Evolutionary conservation across 2,329 filamentous ascomycete genomes (phyloP), one percentile per base, ranked within the genome.

Genomic region (Epicoccum nigrum): DNA sequence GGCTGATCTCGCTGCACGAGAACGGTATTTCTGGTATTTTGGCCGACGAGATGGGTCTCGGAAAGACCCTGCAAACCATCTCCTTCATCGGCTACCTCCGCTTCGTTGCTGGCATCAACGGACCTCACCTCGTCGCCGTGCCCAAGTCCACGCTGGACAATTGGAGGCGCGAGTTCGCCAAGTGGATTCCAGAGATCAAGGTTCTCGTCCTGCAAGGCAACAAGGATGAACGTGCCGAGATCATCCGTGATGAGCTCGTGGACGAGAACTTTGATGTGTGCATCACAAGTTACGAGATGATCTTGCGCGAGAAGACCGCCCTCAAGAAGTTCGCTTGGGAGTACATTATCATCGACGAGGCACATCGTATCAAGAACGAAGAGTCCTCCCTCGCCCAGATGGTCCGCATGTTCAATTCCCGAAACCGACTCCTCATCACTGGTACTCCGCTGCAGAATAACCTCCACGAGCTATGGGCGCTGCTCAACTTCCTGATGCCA

Each of bases 281-380:
- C 77, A 90, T 99, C 71, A 99, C 94, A 12, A 97, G 92, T 73
- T 99, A 99, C 77, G 94, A 99, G 74, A 97, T 99, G 93, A 92
- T 99, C 53, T 81, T 99, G 11, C 86, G 94, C 51, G 94, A 99
- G 71, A 97, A 99, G 78, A 81, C 89, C 1, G 91, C 96, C 63
- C 76, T 99, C 61, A 96, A 94, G 78, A 97, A 97, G 74, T 96
- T 99, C 72, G 92, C 94, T 0, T 99, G 94, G 94, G 93, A 99
- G 73, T 99, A 99, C 75, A 99, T 99, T 74, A 96, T 99, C 63
- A 96, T 99, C 59, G 94, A 99, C 67, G 94, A 99, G 69, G 87
- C 94, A 2, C 94, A 99, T 74, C 91, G 94, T 54, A 99, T 99
- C 83, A 99, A 99, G 80, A 99, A 99, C 75, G 94, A 99, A 71